These are phyloP conservation scores for Sporothrix luriei DNA, from an alignment of 2,329 filamentous ascomycete genomes.

Conservation along the genomic window DNA sequence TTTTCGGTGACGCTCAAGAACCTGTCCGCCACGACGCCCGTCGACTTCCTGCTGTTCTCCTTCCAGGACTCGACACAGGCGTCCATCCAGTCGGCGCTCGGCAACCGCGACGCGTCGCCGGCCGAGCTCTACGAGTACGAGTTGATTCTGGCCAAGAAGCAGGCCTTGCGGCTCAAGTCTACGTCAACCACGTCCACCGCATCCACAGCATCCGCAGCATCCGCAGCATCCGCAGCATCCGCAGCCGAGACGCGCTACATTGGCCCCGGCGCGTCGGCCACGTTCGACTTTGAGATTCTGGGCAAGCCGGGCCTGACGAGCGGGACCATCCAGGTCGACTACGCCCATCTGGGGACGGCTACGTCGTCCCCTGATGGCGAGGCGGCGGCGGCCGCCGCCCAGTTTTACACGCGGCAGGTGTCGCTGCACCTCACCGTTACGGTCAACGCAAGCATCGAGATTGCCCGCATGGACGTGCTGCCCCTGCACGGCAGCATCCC, in stretches of 20 bases:
- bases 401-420: slow-evolving; percentile 83
- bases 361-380: slow-evolving; percentile 55
- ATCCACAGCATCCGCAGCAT: no score
- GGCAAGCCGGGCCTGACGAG: slow-evolving; percentile 83
- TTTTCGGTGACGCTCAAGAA: slow-evolving; percentile 85
- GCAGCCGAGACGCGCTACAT: slow-evolving; percentile 57
- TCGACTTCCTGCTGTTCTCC: slow-evolving; percentile 83
- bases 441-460: slow-evolving; percentile 86
- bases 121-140: slow-evolving; percentile 86
- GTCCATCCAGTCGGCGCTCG: slow-evolving; percentile 72
- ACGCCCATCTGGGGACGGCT: slow-evolving; percentile 74
- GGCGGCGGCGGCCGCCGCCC: slow-evolving; percentile 62
- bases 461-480: slow-evolving; percentile 76
- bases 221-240: no score
- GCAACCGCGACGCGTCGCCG: slow-evolving; percentile 73
- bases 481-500: slow-evolving; percentile 71
- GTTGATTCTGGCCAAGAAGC: slow-evolving; percentile 72
- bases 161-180: slow-evolving; percentile 60
- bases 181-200: not conserved
- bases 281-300: slow-evolving; percentile 80
- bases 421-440: slow-evolving; percentile 81
- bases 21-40: slow-evolving; percentile 67
- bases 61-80: slow-evolving; percentile 86
- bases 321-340: slow-evolving; percentile 81
- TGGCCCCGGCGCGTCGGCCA: slow-evolving; percentile 65